Base-by-base conservation (phyloP, 208 protist species). In the Leishmania gerbilli region DNA sequence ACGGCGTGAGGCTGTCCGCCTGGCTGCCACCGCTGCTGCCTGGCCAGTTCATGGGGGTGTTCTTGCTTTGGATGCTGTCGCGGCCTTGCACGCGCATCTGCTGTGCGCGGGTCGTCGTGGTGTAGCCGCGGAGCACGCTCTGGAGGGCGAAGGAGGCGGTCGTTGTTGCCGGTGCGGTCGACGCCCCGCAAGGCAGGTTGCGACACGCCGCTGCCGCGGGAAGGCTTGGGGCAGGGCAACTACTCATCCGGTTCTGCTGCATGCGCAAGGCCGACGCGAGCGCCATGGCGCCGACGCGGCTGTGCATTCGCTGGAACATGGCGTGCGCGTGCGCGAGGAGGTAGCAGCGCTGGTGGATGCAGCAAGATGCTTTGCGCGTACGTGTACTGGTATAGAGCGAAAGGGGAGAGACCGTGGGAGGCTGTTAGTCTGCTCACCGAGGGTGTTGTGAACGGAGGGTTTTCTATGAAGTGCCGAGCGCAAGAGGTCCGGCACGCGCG, bases 1-100 rank as follows among this genome's bases (percentile, higher is more conserved):
- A 89, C 24, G 92, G 92, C 24, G 93, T 96, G 69, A 98, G 86
- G 67, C 88, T 94, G 74, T 97, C 93, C 0, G 85, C 90, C 67
- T 91, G 86, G 82, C 79, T 93, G 68, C 86, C 85, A 31, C 88
- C 87, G 34, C 79, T 72, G 77, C 64, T 82, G 47, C 84, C 88
- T 5, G 69, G 71, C 79, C 87, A 94, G 65, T 84, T 89, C 81
- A 88, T 91, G 0, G 91, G 92, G 21, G 69, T 89, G 34, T 83
- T 91, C 67, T 85, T 71, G 27, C 56, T 79, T 62, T 86, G 87
- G 27, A 96, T 58, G 71, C 86, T 79, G 56, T 86, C 83, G 75
- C 79, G 77, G 74, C 85, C 86, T n/a, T 85, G 77, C 53, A 85
- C 87, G 21, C 84, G 87, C 72, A 90, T 88, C 21, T 67, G 80